These are phyloP conservation scores for Colletotrichum somersetense DNA, from an alignment of 2,329 filamentous ascomycete genomes.

Conservation along the genomic window DNA sequence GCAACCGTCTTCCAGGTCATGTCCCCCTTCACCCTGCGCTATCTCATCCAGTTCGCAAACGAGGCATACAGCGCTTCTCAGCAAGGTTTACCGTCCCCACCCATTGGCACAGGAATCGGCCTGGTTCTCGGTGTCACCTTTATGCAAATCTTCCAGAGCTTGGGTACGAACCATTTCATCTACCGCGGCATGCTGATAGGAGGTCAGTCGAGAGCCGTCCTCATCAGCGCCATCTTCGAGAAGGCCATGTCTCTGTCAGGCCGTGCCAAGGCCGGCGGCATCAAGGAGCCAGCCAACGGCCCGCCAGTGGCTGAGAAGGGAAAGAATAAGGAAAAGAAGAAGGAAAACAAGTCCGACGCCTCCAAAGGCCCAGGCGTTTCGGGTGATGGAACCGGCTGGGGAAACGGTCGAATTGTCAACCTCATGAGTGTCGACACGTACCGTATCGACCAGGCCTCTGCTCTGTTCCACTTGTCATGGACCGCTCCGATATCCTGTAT, in stretches of 20 bases:
- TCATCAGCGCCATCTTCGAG: conserved; percentile 91
- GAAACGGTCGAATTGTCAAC: conserved; percentile 91
- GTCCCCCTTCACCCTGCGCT: conserved; percentile 86
- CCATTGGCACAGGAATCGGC: conserved; percentile 82
- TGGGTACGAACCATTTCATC: conserved; percentile 90
- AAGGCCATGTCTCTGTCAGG: conserved; percentile 92
- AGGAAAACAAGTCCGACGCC: conserved; percentile 55
- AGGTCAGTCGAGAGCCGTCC: conserved; percentile 81
- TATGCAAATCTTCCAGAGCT: conserved; percentile 87
- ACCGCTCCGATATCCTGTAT: conserved; percentile 83
- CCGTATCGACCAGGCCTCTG: conserved; percentile 88
- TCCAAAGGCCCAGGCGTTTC: conserved; percentile 63
- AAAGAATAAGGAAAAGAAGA: conserved; percentile 55
- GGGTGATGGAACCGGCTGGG: conserved; percentile 86
- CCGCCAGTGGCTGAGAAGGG: conserved; percentile 59
- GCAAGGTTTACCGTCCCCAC: conserved; percentile 66
- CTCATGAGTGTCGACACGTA: conserved; percentile 97
- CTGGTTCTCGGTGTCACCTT: conserved; percentile 85
- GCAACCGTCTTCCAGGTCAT: conserved; percentile 84
- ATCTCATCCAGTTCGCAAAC: conserved; percentile 86
- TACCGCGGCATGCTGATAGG: conserved; percentile 94
- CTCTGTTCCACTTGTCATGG: conserved; percentile 93
- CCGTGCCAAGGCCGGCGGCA: conserved; percentile 86
- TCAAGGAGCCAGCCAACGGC: conserved; percentile 58
- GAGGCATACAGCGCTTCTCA: conserved; percentile 79